Evolutionary conservation across 1,284 basidiomycete species (phyloP).

Genomic region (Puccinia triticina): DNA sequence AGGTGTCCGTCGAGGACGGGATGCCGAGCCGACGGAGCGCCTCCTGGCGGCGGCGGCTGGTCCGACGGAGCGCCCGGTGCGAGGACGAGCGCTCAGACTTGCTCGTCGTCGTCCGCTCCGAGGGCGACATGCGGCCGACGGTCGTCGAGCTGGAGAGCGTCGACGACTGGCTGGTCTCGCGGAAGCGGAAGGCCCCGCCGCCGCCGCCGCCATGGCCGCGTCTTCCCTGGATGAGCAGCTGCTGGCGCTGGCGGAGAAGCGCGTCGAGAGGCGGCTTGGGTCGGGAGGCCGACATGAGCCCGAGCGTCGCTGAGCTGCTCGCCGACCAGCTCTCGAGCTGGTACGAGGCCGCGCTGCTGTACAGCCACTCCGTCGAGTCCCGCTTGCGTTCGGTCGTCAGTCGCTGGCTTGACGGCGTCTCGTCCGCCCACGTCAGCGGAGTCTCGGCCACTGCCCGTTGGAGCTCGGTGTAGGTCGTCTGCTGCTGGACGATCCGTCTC

Average conservation of each 20-base stretch:
- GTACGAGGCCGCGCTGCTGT: not conserved
- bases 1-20: slow-evolving; percentile 5
- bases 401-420: not conserved
- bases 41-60: slow-evolving; percentile 30
- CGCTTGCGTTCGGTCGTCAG: slow-evolving; percentile 3
- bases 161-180: slow-evolving; percentile 12
- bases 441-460: slow-evolving; percentile 44
- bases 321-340: slow-evolving; percentile 24
- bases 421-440: slow-evolving; percentile 48
- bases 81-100: not conserved
- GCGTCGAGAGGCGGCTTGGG: not conserved
- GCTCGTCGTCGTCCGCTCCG: not conserved
- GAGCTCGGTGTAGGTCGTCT: slow-evolving; percentile 37
- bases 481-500: not conserved
- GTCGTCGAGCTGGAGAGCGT: slow-evolving; percentile 38
- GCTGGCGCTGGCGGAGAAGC: slow-evolving; percentile 15
- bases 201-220: not conserved
- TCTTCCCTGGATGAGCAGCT: slow-evolving; percentile 5
- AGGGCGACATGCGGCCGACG: not conserved
- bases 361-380: slow-evolving; percentile 33
- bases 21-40: slow-evolving; percentile 38
- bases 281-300: not conserved
- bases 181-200: not conserved
- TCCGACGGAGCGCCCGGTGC: not conserved
- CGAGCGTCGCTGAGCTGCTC: slow-evolving; percentile 13